Percentiles rank a stretch among this genome's conserved stretches.
These are phyloP conservation scores for Colletotrichum graminicola DNA, from an alignment of 2,329 filamentous ascomycete species.

Conservation along the genomic window DNA sequence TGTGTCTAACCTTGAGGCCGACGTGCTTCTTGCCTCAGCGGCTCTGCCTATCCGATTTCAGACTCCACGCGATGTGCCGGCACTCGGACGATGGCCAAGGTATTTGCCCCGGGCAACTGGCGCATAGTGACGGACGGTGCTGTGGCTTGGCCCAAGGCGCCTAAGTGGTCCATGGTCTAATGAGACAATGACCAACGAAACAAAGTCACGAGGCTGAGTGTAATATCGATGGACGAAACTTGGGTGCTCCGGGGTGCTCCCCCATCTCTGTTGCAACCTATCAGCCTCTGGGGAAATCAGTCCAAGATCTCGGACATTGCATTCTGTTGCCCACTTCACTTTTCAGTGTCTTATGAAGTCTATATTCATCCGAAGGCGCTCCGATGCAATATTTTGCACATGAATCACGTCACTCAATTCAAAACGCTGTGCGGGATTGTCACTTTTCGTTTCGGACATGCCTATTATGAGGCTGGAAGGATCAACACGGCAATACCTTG, in stretches of 20 bases:
- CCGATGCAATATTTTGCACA: conserved; percentile 11
- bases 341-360: neutral
- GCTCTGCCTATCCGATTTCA: neutral
- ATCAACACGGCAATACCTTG: neutral
- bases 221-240: conserved; percentile 20
- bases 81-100: neutral
- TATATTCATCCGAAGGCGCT: conserved; percentile 24
- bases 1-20: neutral
- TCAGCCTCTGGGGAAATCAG: neutral
- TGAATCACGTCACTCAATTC: too few relatives aligned
- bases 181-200: conserved; percentile 13
- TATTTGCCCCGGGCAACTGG: neutral
- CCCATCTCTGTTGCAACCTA: neutral
- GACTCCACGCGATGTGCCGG: neutral
- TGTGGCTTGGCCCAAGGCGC: conserved; percentile 5
- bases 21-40: neutral
- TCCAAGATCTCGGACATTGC: conserved; percentile 4
- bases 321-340: neutral
- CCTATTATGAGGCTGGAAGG: neutral
- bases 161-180: neutral
- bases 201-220: neutral
- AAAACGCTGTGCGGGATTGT: neutral
- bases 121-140: neutral
- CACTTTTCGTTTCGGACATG: neutral
- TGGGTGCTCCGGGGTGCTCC: neutral